phyloP scores from a whole-genome alignment of 2,329 filamentous ascomycete species.

The Catunica adiposa region DNA sequence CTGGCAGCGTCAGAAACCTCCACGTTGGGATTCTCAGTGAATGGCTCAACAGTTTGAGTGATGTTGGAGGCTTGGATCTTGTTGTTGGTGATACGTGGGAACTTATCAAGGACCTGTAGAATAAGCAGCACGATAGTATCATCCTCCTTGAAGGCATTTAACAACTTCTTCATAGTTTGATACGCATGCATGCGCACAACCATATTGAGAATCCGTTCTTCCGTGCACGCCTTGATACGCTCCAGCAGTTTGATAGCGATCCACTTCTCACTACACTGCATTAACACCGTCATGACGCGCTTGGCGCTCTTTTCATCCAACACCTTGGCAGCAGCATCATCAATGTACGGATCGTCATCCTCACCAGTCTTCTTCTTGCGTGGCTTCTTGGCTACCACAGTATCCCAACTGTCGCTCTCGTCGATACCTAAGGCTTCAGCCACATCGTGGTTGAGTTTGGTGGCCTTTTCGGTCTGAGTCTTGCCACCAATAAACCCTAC shows the following conservation, averaged over 20 bases:
- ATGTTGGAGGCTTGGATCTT: constrained; percentile 97
- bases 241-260: constrained; percentile 87
- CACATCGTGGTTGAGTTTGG: constrained; percentile 73
- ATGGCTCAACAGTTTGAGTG: constrained; percentile 57
- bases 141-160: constrained; percentile 77
- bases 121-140: constrained; percentile 79
- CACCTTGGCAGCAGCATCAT: constrained; percentile 65
- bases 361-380: constrained; percentile 84
- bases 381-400: constrained; percentile 71
- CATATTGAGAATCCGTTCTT: constrained; percentile 71
- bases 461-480: constrained; percentile 89
- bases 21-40: constrained; percentile 54
- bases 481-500: constrained; percentile 94
- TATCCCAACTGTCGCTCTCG: constrained; percentile 83
- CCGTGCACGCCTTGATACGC: constrained; percentile 72
- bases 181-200: constrained; percentile 97
- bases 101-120: constrained; percentile 71
- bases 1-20: constrained; percentile 56
- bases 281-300: constrained; percentile 89
- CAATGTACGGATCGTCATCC: constrained; percentile 90
- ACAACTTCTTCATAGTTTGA: constrained; percentile 74
- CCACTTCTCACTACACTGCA: constrained; percentile 99
- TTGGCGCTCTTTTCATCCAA: constrained; percentile 71
- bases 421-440: constrained; percentile 95
- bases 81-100: constrained; percentile 84